Evolutionary conservation across 2,329 filamentous ascomycete genomes (phyloP).

Genomic region (Reticulascus tulasneorum): DNA sequence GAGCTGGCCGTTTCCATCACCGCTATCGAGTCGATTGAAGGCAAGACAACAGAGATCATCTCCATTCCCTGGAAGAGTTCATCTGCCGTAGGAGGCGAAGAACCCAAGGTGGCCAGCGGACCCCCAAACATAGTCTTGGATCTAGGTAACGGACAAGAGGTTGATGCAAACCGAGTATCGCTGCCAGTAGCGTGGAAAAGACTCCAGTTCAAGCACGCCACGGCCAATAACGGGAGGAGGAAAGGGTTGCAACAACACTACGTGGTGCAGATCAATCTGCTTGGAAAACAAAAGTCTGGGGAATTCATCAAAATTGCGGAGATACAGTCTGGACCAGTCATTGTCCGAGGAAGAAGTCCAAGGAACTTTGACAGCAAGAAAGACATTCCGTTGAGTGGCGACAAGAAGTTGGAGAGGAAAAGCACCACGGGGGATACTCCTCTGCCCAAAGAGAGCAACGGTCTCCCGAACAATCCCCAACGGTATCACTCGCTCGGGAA

Average conservation of each 20-base stretch:
- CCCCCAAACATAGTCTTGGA: conserved; percentile 55
- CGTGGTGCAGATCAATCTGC: conserved; percentile 77
- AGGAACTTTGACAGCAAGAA: conserved; percentile 91
- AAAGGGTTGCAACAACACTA: conserved; percentile 97
- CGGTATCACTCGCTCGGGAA: conserved; percentile 28
- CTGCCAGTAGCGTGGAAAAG: conserved; percentile 91
- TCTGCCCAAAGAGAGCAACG: conserved; percentile 19
- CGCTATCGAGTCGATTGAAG: conserved; percentile 87
- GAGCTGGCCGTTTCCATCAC: conserved; percentile 79
- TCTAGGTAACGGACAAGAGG: conserved; percentile 56
- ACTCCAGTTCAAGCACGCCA: conserved; percentile 92
- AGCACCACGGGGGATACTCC: conserved; percentile 26
- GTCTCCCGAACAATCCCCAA: conserved; percentile 1
- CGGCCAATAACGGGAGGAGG: conserved; percentile 89
- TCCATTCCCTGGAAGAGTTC: conserved; percentile 93
- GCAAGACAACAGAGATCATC: conserved; percentile 89
- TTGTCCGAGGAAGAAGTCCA: conserved; percentile 87
- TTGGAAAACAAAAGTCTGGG: conserved; percentile 67
- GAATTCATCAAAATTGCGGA: conserved; percentile 75
- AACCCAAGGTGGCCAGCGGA: conserved; percentile 42
- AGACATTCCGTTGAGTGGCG: conserved; percentile 68
- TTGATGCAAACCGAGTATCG: conserved; percentile 74
- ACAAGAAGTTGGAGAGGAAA: conserved; percentile 44
- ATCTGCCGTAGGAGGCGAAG: conserved; percentile 47
- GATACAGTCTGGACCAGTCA: conserved; percentile 87